Percentiles rank a stretch among this genome's conserved stretches.
phyloP scores from a whole-genome alignment of 192 early-diverging fungal genomes.

The Spizellomyces sp. region DNA sequence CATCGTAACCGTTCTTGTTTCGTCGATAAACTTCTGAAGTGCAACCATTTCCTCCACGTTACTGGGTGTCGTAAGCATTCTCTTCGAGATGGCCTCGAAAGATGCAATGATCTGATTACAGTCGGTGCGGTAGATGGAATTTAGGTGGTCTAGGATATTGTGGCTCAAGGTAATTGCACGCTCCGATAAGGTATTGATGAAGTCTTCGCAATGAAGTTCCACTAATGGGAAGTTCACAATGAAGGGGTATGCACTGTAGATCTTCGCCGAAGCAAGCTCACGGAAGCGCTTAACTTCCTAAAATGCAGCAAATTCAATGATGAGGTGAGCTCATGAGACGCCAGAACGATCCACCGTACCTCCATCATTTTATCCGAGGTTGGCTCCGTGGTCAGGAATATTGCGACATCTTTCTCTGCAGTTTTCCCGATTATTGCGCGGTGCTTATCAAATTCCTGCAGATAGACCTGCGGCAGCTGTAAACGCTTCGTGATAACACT shows the following conservation, averaged over 20 bases:
- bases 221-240: conserved; percentile 55
- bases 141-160: conserved; percentile 48
- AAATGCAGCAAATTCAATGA: conserved; percentile 7
- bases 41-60: conserved; percentile 65
- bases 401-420: conserved; percentile 46
- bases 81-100: conserved; percentile 54
- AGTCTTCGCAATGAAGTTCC: conserved; percentile 56
- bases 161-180: conserved; percentile 47
- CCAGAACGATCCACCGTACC: conserved; percentile 4
- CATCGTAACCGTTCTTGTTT: conserved; percentile 42
- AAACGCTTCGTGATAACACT: conserved; percentile 38
- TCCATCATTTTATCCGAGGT: conserved; percentile 53
- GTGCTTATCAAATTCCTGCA: conserved; percentile 56
- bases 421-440: conserved; percentile 38
- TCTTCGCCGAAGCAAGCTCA: conserved; percentile 38
- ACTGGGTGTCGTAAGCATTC: conserved; percentile 43
- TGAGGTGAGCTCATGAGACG: no score
- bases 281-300: conserved; percentile 46
- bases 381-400: conserved; percentile 49
- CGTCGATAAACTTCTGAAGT: conserved; percentile 59
- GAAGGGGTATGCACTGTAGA: conserved; percentile 57
- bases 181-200: conserved; percentile 52
- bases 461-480: conserved; percentile 47
- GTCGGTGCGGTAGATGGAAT: conserved; percentile 30
- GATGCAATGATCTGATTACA: conserved; percentile 36